Evolutionary conservation across 1,284 basidiomycete genomes (phyloP), one percentile per base, ranked within the genome.

Genomic region (Cutaneotrichosporon dermatis): DNA sequence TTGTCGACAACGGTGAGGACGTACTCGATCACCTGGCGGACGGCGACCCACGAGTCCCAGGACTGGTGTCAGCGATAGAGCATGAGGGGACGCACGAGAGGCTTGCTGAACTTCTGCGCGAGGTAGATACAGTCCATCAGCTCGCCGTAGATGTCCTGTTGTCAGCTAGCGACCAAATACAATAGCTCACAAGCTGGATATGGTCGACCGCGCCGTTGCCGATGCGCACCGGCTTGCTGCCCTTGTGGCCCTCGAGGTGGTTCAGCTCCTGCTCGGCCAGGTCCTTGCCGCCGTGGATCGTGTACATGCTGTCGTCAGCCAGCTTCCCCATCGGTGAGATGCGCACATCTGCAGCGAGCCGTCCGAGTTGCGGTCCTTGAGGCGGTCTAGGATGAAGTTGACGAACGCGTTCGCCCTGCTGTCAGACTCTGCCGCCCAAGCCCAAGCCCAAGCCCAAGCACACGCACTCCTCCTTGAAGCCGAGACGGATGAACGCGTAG

Each of bases 111-210:
- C 65, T 94, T 95, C 76, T 95, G 92, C 5, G 90, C 87, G 16
- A 96, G 84, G 73, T 96, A 96, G 63, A 96, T 89, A 84, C 88
- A 91, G 80, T 96, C 92, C 88, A 94, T 87, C 15, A 81, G 68
- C 62, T 92, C 91, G 44, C 91, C 92, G 66, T 94, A 94, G 52
- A 95, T 94, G 74, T 95, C 92, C 88, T 91, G 52, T 25, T 90
- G 54, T 53, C 33, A 62, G 57, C 33, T 15, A 8, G 37, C 13
- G 6, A 34, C 7, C 45, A 10, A 51, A 40, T 51, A 6, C 48
- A 12, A 53, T 12, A 8, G 74, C 84, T 62, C 60, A 90, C 89
- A 63, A 95, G 78, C 69, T 95, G 92, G 3, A 93, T 73, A 75
- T 95, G 92, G 71, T 92, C 88, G 2, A 89, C 90, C 1, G 90